Conservation (phyloP, 2,329 filamentous ascomycete genomes). For the Fusarium nisikadoi region DNA sequence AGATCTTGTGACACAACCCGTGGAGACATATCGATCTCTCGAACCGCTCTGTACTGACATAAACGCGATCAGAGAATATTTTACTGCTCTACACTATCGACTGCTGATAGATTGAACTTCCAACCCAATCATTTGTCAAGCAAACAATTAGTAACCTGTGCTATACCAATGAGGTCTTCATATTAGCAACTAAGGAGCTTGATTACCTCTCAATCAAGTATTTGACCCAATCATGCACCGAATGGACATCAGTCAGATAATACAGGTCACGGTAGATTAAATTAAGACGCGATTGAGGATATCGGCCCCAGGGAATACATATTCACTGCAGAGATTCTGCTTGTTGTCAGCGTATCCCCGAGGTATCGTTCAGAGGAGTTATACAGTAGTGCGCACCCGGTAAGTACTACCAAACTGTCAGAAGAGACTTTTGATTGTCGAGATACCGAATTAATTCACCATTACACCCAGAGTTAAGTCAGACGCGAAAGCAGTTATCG, state of each 20-base stretch:
- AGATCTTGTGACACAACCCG: not conserved
- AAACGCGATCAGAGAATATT: not conserved
- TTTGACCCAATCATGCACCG: no score
- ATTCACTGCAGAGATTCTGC: not conserved
- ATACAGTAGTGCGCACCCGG: not conserved
- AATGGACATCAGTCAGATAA: no score
- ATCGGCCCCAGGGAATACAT: no score
- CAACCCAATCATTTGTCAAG: not conserved
- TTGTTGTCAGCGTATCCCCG: not conserved
- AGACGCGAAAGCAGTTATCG: not conserved
- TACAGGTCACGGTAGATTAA: no score
- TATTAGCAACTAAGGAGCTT: not conserved
- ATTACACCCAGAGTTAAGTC: not conserved
- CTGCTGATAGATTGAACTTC: fast-evolving
- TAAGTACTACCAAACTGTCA: fast-evolving
- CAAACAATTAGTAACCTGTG: no score
- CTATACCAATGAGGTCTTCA: not conserved
- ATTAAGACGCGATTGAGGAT: no score
- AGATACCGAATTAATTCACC: not conserved
- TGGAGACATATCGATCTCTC: no score
- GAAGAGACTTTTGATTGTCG: not conserved
- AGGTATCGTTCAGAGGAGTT: not conserved
- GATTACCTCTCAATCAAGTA: no score
- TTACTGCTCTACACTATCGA: fast-evolving
- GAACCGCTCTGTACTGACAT: not conserved